These are phyloP conservation scores for Tephrocybe sp. DNA, from an alignment of 768 basidiomycete genomes.

Conservation along the genomic window DNA sequence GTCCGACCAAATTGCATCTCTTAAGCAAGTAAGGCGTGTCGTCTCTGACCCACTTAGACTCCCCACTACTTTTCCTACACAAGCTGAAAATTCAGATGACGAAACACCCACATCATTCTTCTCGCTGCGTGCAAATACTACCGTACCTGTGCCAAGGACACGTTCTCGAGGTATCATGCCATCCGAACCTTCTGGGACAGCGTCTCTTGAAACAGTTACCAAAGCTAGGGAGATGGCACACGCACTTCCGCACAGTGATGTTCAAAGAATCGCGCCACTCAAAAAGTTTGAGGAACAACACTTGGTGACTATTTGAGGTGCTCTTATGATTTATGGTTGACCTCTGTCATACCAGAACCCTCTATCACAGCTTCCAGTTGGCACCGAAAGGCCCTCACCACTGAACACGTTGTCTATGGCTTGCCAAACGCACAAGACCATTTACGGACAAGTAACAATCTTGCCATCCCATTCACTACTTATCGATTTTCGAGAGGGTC, in stretches of 20 bases:
- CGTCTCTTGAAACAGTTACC: background rate
- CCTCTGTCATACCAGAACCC: no score
- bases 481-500: constrained; percentile 57
- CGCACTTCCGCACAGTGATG: no score
- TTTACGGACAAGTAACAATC: constrained; percentile 48
- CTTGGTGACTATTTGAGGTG: no score
- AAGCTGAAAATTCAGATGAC: background rate
- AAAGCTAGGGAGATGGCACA: no score
- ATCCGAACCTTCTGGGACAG: background rate
- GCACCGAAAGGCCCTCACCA: constrained; percentile 35
- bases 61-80: constrained; percentile 4
- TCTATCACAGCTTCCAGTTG: constrained; percentile 31
- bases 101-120: background rate
- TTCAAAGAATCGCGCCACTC: no score
- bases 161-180: background rate
- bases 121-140: constrained; percentile 1
- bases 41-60: constrained; percentile 30
- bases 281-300: no score
- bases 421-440: constrained; percentile 46
- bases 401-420: constrained; percentile 35
- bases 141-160: background rate
- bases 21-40: constrained; percentile 23
- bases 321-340: no score
- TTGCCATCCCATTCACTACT: constrained; percentile 49
- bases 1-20: constrained; percentile 16